Percentiles rank a stretch among this genome's conserved stretches.
phyloP scores from a whole-genome alignment of 169 alveolate species.

The Besnoitia besnoiti region DNA sequence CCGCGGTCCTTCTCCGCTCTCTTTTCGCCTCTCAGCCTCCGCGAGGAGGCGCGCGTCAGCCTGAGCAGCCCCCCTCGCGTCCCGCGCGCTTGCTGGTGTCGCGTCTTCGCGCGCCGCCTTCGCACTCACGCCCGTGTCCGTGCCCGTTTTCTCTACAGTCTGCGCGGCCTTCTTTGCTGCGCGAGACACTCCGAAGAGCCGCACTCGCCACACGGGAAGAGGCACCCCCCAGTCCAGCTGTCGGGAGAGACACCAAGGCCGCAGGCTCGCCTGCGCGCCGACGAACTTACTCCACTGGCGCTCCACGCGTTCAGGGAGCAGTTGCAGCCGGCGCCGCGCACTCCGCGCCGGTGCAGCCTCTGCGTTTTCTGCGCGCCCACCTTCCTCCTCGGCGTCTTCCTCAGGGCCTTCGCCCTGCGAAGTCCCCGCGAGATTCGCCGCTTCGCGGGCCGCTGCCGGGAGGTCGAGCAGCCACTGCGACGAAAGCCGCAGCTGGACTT shows the following conservation, averaged over 20 bases:
- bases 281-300: not conserved
- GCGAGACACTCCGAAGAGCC: not conserved
- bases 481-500: not conserved
- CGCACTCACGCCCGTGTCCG: too few relatives aligned
- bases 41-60: too few relatives aligned
- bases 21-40: too few relatives aligned
- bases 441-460: not conserved
- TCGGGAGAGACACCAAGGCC: constrained; percentile 98
- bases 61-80: too few relatives aligned
- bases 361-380: not conserved
- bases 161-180: not conserved
- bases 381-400: not conserved
- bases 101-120: too few relatives aligned
- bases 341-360: not conserved
- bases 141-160: too few relatives aligned
- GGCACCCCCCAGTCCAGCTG: constrained; percentile 99
- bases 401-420: not conserved
- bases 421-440: not conserved
- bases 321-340: not conserved
- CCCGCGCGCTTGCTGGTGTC: too few relatives aligned
- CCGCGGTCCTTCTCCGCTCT: too few relatives aligned
- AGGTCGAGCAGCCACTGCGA: constrained; percentile 18
- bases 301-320: not conserved
- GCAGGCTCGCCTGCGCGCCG: constrained; percentile 77
- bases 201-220: constrained; percentile 94